Conservation (phyloP, 2,329 filamentous ascomycete genomes). For the Aureobasidium sp. region DNA sequence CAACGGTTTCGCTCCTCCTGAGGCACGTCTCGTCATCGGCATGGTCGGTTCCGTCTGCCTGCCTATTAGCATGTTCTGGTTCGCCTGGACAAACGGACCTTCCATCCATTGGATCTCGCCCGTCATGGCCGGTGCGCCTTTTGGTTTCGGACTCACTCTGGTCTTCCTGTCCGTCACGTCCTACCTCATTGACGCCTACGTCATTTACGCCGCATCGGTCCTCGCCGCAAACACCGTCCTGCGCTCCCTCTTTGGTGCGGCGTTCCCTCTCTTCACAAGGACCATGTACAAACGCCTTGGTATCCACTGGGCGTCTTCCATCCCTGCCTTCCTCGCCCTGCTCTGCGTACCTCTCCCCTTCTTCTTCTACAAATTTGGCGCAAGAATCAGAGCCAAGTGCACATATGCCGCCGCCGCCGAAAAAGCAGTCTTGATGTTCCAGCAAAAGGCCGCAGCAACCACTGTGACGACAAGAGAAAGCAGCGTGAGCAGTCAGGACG, state of each 20-base stretch:
- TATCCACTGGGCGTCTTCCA: slow-evolving; percentile 27
- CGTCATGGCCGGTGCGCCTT: slow-evolving; percentile 35
- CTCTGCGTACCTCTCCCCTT: slow-evolving; percentile 25
- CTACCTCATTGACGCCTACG: slow-evolving; percentile 42
- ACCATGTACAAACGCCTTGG: slow-evolving; percentile 31
- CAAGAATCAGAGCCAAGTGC: slow-evolving; percentile 36
- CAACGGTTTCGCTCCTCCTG: slow-evolving; percentile 47
- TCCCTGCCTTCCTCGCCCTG: slow-evolving; percentile 30
- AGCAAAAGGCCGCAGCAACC: neutral
- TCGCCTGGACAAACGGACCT: slow-evolving; percentile 33
- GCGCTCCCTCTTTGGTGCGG: slow-evolving; percentile 30
- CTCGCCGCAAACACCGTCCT: slow-evolving; percentile 33
- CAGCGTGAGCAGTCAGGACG: neutral
- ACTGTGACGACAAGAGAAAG: neutral
- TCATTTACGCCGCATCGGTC: slow-evolving; percentile 29
- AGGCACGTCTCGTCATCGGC: slow-evolving; percentile 41
- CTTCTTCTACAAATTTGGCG: slow-evolving; percentile 38
- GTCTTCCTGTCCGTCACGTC: slow-evolving; percentile 38
- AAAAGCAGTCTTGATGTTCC: neutral
- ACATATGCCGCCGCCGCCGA: neutral
- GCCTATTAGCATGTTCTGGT: slow-evolving; percentile 46
- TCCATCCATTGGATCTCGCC: slow-evolving; percentile 37
- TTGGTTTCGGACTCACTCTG: slow-evolving; percentile 37
- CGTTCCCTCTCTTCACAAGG: slow-evolving; percentile 28
- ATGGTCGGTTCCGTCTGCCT: slow-evolving; percentile 46